phyloP scores from a whole-genome alignment of 2,329 filamentous ascomycete species.

The Xylaria sp. region DNA sequence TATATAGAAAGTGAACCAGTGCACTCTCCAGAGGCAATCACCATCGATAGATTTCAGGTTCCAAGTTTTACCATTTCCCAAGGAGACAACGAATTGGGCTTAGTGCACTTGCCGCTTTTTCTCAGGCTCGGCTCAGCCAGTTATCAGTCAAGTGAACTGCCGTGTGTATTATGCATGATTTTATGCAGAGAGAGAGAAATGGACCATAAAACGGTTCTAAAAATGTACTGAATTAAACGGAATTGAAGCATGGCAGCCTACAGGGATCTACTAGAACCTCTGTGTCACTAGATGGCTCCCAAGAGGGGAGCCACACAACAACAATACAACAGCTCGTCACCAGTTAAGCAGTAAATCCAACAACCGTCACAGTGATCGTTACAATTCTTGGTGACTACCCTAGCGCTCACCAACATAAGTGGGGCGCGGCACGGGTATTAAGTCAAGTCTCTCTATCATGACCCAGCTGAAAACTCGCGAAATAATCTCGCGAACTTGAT shows the following conservation, averaged over 20 bases:
- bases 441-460: slow-evolving; percentile 18
- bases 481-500: slow-evolving; percentile 20
- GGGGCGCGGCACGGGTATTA: slow-evolving; percentile 14
- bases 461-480: slow-evolving; percentile 19
- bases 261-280: too few relatives aligned
- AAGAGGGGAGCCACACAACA: too few relatives aligned
- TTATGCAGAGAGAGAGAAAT: neutral
- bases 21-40: too few relatives aligned
- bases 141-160: slow-evolving; percentile 5
- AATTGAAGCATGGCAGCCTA: too few relatives aligned
- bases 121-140: neutral
- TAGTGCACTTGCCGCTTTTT: slow-evolving; percentile 5
- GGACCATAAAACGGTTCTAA: neutral
- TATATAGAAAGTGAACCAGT: too few relatives aligned
- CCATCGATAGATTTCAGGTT: too few relatives aligned
- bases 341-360: too few relatives aligned
- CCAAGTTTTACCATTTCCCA: too few relatives aligned
- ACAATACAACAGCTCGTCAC: too few relatives aligned
- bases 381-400: neutral
- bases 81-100: neutral
- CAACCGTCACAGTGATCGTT: too few relatives aligned
- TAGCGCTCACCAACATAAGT: slow-evolving; percentile 18
- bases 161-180: neutral
- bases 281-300: too few relatives aligned
- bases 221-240: too few relatives aligned